phyloP scores from a whole-genome alignment of 148 eudicot genomes.

The Diospyros lotus region DNA sequence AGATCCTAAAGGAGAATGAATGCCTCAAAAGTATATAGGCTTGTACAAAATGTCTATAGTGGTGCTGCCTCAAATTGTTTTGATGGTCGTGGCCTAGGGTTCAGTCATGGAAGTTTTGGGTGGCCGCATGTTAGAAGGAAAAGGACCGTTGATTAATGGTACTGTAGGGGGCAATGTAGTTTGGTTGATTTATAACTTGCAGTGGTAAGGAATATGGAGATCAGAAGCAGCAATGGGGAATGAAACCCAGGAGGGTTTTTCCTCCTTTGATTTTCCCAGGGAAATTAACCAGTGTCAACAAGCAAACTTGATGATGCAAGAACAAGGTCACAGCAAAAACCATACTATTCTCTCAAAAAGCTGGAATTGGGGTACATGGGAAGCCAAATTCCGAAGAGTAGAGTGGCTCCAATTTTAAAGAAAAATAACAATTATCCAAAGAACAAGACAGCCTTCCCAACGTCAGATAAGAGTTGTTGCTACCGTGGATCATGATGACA shows the following conservation, averaged over 20 bases:
- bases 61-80: slow-evolving; percentile 2
- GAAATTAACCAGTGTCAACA: too few relatives aligned
- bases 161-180: background rate
- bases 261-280: too few relatives aligned
- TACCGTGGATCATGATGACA: too few relatives aligned
- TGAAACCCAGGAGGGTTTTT: background rate
- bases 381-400: too few relatives aligned
- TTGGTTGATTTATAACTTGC: background rate
- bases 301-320: too few relatives aligned
- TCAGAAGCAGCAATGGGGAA: background rate
- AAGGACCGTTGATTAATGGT: background rate
- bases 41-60: background rate
- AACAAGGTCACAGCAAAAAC: too few relatives aligned
- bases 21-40: background rate
- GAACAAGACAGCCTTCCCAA: too few relatives aligned
- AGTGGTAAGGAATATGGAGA: background rate
- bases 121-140: background rate
- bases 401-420: too few relatives aligned
- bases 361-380: too few relatives aligned
- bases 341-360: too few relatives aligned
- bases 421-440: too few relatives aligned
- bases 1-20: background rate
- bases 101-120: background rate
- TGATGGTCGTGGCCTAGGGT: slow-evolving; percentile 5
- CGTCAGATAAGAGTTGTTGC: too few relatives aligned